These are phyloP conservation scores for Schizosaccharomyces osmophilus DNA, from an alignment of 805 yeast species.

Conservation along the genomic window DNA sequence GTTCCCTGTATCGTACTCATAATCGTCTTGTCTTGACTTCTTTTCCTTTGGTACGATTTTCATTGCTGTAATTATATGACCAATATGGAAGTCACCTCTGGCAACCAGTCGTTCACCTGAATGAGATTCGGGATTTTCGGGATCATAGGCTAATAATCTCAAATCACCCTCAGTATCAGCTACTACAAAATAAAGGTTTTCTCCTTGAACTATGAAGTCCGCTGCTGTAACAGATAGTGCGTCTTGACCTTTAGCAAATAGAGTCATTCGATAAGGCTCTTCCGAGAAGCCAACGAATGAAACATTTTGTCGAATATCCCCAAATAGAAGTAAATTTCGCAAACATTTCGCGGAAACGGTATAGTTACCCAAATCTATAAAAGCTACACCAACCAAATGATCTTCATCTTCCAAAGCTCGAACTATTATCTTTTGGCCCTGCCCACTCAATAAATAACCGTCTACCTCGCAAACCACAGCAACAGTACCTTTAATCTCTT, in stretches of 20 bases:
- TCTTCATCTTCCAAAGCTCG: constrained; percentile 71
- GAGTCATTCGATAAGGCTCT: constrained; percentile 72
- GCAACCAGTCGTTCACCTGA: constrained; percentile 57
- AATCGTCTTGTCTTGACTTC: background rate
- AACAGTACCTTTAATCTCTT: constrained; percentile 63
- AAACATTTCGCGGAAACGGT: constrained; percentile 58
- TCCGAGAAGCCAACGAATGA: constrained; percentile 79
- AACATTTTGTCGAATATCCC: constrained; percentile 55
- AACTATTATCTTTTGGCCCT: constrained; percentile 49
- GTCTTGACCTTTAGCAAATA: constrained; percentile 49
- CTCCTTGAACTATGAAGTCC: constrained; percentile 55
- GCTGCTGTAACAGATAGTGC: constrained; percentile 38
- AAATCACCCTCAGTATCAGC: constrained; percentile 45
- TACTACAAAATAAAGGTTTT: constrained; percentile 37
- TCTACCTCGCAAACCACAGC: constrained; percentile 53
- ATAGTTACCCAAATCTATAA: constrained; percentile 61
- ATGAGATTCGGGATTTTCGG: constrained; percentile 52
- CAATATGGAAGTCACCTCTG: constrained; percentile 44
- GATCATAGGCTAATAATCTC: constrained; percentile 66
- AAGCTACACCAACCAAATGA: constrained; percentile 77
- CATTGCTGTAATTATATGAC: constrained; percentile 20
- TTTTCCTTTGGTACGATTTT: constrained; percentile 11
- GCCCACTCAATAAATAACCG: constrained; percentile 62
- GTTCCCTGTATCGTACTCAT: constrained; percentile 5
- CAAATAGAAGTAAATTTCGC: constrained; percentile 57